Percentiles rank a stretch among this genome's conserved stretches.
phyloP scores from a whole-genome alignment of 2,329 filamentous ascomycete genomes.

The Phaeosphaeriaceae sp. region DNA sequence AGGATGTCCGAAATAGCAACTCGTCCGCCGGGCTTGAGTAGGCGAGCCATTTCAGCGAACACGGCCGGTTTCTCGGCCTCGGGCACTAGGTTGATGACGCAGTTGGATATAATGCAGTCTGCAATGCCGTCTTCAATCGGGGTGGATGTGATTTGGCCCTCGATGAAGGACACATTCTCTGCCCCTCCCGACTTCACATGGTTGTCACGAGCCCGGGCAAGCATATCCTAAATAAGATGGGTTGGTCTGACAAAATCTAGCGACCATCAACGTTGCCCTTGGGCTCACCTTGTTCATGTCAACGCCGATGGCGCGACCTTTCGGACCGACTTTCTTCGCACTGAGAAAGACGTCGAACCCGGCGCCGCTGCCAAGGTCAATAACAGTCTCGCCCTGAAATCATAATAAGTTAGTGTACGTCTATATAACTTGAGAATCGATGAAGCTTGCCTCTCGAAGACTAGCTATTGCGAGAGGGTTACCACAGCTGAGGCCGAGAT shows the following conservation, averaged over 20 bases:
- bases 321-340: slow-evolving; percentile 56
- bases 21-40: slow-evolving; percentile 64
- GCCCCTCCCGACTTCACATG: slow-evolving; percentile 43
- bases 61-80: slow-evolving; percentile 33
- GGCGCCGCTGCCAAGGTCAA: slow-evolving; percentile 64
- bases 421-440: too few relatives aligned
- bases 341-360: slow-evolving; percentile 66
- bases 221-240: slow-evolving; percentile 57
- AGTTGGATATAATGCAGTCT: slow-evolving; percentile 68
- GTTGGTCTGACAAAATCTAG: slow-evolving; percentile 2
- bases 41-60: slow-evolving; percentile 64
- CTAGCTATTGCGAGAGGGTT: slow-evolving; percentile 60
- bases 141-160: slow-evolving; percentile 60
- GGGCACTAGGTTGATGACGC: slow-evolving; percentile 46
- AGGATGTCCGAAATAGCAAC: slow-evolving; percentile 68
- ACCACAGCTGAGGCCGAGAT: slow-evolving; percentile 62
- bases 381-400: slow-evolving; percentile 58
- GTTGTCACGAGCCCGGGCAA: slow-evolving; percentile 57
- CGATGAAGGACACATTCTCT: slow-evolving; percentile 59
- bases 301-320: slow-evolving; percentile 61
- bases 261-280: neutral
- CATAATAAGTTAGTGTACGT: too few relatives aligned
- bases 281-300: slow-evolving; percentile 64
- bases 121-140: slow-evolving; percentile 50
- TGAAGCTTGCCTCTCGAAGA: slow-evolving; percentile 41